phyloP scores from a whole-genome alignment of 2,329 filamentous ascomycete genomes.

The Diplocarpon rosae region DNA sequence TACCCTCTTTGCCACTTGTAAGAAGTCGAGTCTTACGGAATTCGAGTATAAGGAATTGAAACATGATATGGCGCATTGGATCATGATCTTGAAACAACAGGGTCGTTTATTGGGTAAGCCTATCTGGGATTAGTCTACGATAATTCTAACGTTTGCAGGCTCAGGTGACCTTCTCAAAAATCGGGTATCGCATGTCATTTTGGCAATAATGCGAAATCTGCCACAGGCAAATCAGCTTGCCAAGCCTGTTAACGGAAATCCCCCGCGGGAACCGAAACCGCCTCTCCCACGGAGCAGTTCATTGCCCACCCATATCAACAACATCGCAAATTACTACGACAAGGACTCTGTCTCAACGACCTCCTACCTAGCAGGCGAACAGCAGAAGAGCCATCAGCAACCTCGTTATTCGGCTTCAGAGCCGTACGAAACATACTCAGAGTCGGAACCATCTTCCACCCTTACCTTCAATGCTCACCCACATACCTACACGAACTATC shows the following conservation, averaged over 20 bases:
- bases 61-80: conserved; percentile 58
- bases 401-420: conserved; percentile 25
- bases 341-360: not conserved
- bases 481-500: conserved; percentile 13
- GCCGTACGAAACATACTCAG: conserved; percentile 23
- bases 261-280: conserved; percentile 6
- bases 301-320: conserved; percentile 1
- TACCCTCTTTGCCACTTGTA: conserved; percentile 57
- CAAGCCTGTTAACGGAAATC: conserved; percentile 9
- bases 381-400: conserved; percentile 18
- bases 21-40: conserved; percentile 48
- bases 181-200: conserved; percentile 37
- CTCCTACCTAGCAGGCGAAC: not conserved
- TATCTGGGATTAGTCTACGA: not conserved
- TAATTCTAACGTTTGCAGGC: conserved; percentile 25
- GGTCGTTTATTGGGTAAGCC: conserved; percentile 54
- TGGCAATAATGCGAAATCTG: conserved; percentile 36
- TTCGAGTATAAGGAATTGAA: conserved; percentile 49
- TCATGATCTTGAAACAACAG: conserved; percentile 56
- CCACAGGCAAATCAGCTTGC: conserved; percentile 29
- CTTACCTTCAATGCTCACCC: conserved; percentile 18
- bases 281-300: conserved; percentile 1
- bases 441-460: conserved; percentile 6
- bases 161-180: conserved; percentile 37
- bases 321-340: conserved; percentile 5